Evolutionary conservation across 1,139 yeast genomes (phyloP).

Genomic region (Suhomyces bolitotheri): DNA sequence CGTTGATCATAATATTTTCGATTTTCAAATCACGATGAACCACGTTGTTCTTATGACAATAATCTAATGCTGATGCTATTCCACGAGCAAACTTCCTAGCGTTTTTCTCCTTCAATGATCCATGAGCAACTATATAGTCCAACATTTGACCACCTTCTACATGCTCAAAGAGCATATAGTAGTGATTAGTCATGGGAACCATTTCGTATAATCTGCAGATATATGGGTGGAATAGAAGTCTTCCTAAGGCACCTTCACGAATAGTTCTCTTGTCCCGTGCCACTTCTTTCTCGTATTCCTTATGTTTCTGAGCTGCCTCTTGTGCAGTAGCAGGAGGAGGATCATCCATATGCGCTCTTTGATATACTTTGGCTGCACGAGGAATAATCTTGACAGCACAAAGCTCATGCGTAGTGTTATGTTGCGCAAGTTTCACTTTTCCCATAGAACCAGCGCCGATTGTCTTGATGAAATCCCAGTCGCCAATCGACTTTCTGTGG

Average conservation of each 20-base stretch:
- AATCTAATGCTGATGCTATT: slow-evolving; percentile 92
- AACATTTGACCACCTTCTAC: slow-evolving; percentile 98
- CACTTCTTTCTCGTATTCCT: slow-evolving; percentile 80
- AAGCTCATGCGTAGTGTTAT: slow-evolving; percentile 74
- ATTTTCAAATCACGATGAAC: slow-evolving; percentile 96
- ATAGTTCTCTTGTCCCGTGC: slow-evolving; percentile 91
- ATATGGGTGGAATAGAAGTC: slow-evolving; percentile 86
- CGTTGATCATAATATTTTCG: slow-evolving; percentile 93
- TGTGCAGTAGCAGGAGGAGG: slow-evolving; percentile 59
- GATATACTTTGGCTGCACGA: slow-evolving; percentile 72
- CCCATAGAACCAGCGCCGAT: slow-evolving; percentile 99
- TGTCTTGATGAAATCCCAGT: slow-evolving; percentile 94
- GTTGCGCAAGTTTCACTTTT: slow-evolving; percentile 91
- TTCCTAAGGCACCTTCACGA: slow-evolving; percentile 92
- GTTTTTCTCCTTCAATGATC: slow-evolving; percentile 87
- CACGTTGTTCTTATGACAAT: slow-evolving; percentile 89
- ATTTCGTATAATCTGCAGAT: slow-evolving; percentile 91
- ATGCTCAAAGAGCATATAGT: slow-evolving; percentile 94
- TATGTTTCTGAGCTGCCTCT: slow-evolving; percentile 62
- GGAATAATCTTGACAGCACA: slow-evolving; percentile 88
- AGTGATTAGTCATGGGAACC: slow-evolving; percentile 95
- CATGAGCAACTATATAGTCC: slow-evolving; percentile 96
- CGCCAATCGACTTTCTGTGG: slow-evolving; percentile 88
- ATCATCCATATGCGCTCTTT: slow-evolving; percentile 73
- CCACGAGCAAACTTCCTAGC: slow-evolving; percentile 96